Evolutionary conservation across 1,284 basidiomycete species (phyloP).

Genomic region (Caloboletus inedulis): DNA sequence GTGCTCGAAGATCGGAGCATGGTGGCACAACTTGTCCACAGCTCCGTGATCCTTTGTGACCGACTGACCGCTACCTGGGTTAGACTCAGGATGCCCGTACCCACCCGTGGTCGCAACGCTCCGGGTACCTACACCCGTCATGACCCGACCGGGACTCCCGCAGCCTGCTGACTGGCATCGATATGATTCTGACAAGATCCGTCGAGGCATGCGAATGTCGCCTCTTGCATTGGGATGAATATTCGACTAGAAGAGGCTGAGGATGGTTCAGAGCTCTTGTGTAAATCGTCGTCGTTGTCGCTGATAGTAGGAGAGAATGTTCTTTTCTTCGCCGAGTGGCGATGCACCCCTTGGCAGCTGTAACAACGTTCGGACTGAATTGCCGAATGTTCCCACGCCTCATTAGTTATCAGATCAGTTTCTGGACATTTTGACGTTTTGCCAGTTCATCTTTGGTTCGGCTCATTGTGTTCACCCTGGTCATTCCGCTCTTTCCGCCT

Average conservation of each 20-base stretch:
- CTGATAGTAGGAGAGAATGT: neutral
- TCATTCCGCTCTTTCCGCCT: slow-evolving; percentile 4
- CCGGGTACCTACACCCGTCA: neutral
- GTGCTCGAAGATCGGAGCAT: neutral
- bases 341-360: too few relatives aligned
- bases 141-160: neutral
- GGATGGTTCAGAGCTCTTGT: neutral
- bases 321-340: too few relatives aligned
- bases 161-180: too few relatives aligned
- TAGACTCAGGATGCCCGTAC: neutral
- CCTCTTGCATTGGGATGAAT: neutral
- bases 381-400: slow-evolving; percentile 4
- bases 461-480: neutral
- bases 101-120: neutral
- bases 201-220: neutral
- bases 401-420: slow-evolving; percentile 3
- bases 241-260: neutral
- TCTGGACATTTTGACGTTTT: neutral
- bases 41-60: neutral
- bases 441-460: neutral
- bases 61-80: too few relatives aligned
- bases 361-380: neutral
- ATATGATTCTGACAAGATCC: too few relatives aligned
- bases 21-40: neutral
- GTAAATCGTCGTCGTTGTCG: neutral